Evolutionary conservation across 768 basidiomycete genomes (phyloP), one percentile per base, ranked within the genome.

Genomic region (Kwoniella bestiolae): DNA sequence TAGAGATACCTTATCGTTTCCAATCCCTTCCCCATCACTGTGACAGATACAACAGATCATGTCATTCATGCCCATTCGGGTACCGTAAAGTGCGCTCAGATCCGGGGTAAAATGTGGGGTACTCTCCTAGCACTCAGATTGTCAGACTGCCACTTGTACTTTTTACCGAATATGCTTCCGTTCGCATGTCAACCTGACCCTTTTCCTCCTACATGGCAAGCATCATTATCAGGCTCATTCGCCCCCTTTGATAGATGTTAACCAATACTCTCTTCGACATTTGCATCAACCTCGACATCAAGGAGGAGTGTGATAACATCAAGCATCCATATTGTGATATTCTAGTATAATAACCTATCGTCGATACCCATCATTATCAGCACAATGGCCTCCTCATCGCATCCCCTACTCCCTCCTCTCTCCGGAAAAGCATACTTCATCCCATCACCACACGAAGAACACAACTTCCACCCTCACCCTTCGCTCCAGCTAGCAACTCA

Each of bases 381-480:
- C 60, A 34, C 14, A 45, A 70, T 70, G 68, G 45, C 65, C 6
- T 63, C 65, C 34, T 70, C 68, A 45, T 70, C 68, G 14, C 70
- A 66, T 55, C 75, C 77, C 11, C 68, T 79, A 46, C 71, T 79
- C 16, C 71, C 77, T 2, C 77, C 78, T 9, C 52, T 73, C 12
- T 49, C 72, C 2, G 38, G 47, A 59, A 66, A 47, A 58, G 60
- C 52, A 44, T 78, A 71, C 69, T 75, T 75, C 63, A 68, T 73
- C 63, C 76, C 65, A 18, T 75, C 79, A 16, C 56, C 73, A 5
- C 32, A 61, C 29, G 79, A 78, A 66, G 68, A 67, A 21, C 65
- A 65, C 56, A 59, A 69, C 25, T 80, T 76, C 61, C 73, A 75
- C 56, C 75, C 79, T 16, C 73, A 79, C 31, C 65, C 76, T 14